phyloP scores from a whole-genome alignment of 768 basidiomycete genomes.

The Tricholoma matsutake region DNA sequence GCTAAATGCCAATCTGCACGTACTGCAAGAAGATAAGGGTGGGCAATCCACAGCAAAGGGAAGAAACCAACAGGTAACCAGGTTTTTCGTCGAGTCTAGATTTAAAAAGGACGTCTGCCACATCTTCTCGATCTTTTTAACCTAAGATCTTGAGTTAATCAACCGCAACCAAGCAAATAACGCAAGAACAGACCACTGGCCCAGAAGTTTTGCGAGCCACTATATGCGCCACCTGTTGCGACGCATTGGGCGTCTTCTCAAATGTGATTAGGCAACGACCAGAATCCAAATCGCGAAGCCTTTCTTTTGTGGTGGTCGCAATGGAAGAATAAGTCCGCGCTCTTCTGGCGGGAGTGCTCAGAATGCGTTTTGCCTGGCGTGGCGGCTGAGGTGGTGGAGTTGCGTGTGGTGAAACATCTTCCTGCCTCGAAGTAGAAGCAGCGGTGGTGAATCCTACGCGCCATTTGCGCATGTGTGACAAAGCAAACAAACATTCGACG shows the following conservation, averaged over 20 bases:
- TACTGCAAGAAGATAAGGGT: slow-evolving; percentile 1
- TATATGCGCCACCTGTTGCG: neutral
- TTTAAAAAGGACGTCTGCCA: neutral
- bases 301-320: neutral
- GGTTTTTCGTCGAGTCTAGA: slow-evolving; percentile 1
- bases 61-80: neutral
- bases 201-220: neutral
- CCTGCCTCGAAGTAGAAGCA: neutral
- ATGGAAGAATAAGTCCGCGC: neutral
- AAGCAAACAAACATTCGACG: too few species aligned
- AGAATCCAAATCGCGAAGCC: neutral
- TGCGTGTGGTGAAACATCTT: neutral
- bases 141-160: neutral
- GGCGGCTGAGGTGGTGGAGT: neutral
- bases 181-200: neutral
- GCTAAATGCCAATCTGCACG: neutral
- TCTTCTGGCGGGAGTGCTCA: neutral
- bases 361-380: neutral
- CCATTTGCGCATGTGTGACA: too few species aligned
- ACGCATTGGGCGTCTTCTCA: neutral
- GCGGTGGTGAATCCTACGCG: too few species aligned
- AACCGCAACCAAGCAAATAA: neutral
- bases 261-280: neutral
- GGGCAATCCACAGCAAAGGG: neutral
- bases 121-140: neutral